Evolutionary conservation across 192 early-diverging fungal species (phyloP).

Genomic region (Backusella tuberculispora): DNA sequence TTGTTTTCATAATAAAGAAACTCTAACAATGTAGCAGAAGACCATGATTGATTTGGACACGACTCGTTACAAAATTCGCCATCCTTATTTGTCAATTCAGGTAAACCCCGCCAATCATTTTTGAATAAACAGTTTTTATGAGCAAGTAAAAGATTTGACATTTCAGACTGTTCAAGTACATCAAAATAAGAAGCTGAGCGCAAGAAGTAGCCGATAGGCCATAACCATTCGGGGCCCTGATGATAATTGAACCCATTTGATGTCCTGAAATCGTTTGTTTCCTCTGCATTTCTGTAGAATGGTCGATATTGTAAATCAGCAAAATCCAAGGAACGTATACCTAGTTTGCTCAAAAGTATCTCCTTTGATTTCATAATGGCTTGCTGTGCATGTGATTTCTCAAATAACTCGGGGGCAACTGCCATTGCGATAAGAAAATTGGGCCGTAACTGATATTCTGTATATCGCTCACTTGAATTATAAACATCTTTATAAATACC

Average conservation of each 20-base stretch:
- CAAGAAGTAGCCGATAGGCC: slow-evolving; percentile 90
- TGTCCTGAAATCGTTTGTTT: slow-evolving; percentile 78
- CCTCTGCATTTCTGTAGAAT: slow-evolving; percentile 90
- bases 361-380: slow-evolving; percentile 72
- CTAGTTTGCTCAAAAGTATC: slow-evolving; percentile 77
- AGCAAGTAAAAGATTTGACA: slow-evolving; percentile 71
- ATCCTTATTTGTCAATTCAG: slow-evolving; percentile 91
- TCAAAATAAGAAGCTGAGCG: slow-evolving; percentile 81
- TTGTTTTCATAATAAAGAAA: slow-evolving; percentile 34
- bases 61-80: slow-evolving; percentile 81
- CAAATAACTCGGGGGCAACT: slow-evolving; percentile 93
- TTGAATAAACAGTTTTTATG: slow-evolving; percentile 77
- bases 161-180: slow-evolving; percentile 37
- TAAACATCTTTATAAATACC: slow-evolving; percentile 95
- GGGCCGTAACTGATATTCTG: slow-evolving; percentile 93
- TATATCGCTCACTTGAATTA: slow-evolving; percentile 68
- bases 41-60: slow-evolving; percentile 97
- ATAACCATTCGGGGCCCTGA: slow-evolving; percentile 97
- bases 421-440: slow-evolving; percentile 92
- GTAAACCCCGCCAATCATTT: slow-evolving; percentile 85
- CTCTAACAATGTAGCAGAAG: slow-evolving; percentile 72
- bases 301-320: slow-evolving; percentile 89
- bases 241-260: slow-evolving; percentile 99
- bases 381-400: slow-evolving; percentile 71
- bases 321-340: slow-evolving; percentile 97